Conservation (phyloP, 768 basidiomycete genomes). For the Amanita rubescens region DNA sequence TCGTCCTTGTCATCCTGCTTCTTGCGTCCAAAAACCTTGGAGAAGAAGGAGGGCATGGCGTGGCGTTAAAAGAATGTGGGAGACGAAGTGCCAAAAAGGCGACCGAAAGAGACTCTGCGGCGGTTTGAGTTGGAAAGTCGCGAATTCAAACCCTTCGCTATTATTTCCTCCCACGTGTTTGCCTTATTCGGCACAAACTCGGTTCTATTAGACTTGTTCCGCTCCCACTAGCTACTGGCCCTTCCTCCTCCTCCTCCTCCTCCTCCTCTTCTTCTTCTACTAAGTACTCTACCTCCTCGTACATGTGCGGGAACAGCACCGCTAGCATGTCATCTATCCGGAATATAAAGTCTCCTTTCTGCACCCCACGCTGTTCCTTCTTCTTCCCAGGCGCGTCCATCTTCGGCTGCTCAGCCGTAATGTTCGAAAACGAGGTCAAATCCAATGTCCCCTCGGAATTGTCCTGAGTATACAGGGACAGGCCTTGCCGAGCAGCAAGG, state of each 20-base stretch:
- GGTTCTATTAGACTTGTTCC: not conserved
- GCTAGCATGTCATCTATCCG: conserved; percentile 77
- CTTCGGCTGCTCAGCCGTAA: conserved; percentile 37
- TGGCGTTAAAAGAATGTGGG: conserved; percentile 14
- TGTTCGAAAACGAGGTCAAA: conserved; percentile 46
- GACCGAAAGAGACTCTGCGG: not conserved
- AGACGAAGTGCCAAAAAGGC: not conserved
- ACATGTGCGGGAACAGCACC: conserved; percentile 77
- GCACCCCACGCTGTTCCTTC: conserved; percentile 52
- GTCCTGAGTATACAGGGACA: conserved; percentile 73
- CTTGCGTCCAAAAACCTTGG: conserved; percentile 72
- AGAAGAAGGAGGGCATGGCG: conserved; percentile 55
- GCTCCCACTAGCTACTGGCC: conserved; percentile 1
- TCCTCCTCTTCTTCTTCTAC: too few species aligned
- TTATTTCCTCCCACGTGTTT: not conserved
- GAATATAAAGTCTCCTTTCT: conserved; percentile 80
- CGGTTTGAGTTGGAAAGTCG: not conserved
- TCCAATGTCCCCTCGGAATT: conserved; percentile 63
- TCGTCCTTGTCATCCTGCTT: conserved; percentile 47
- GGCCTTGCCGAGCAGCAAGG: conserved; percentile 67
- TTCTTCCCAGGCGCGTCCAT: conserved; percentile 44
- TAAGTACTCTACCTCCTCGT: conserved; percentile 64
- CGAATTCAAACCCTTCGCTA: not conserved
- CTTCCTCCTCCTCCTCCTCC: too few species aligned
- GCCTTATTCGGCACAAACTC: not conserved